Evolutionary conservation across 176 grass and related monocot genomes (phyloP).

Genomic region (Carex kokanica): DNA sequence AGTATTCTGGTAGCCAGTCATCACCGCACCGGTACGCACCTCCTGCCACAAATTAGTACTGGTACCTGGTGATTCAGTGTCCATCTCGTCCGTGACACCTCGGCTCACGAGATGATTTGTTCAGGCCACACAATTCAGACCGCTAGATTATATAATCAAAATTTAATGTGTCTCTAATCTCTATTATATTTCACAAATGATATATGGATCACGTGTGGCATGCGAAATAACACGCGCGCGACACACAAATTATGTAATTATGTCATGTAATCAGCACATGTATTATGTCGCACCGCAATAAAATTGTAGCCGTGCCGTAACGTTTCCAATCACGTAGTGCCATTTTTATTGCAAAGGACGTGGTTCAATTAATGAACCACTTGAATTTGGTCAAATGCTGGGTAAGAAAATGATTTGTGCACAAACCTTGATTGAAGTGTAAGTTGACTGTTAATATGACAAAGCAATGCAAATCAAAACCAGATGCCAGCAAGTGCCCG

Average conservation of each 20-base stretch:
- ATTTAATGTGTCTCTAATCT: too few relatives aligned
- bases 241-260: too few relatives aligned
- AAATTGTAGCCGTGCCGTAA: too few relatives aligned
- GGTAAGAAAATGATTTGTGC: neutral
- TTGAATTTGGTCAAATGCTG: neutral
- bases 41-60: neutral
- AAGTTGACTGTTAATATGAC: neutral
- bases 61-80: neutral
- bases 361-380: neutral
- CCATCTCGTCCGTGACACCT: neutral
- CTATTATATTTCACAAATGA: too few relatives aligned
- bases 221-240: too few relatives aligned
- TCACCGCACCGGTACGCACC: neutral
- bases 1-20: neutral
- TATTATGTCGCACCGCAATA: too few relatives aligned
- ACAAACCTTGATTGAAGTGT: constrained; percentile 7
- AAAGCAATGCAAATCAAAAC: neutral
- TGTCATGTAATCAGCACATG: too few relatives aligned
- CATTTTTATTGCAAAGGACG: neutral
- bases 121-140: too few relatives aligned
- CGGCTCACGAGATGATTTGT: too few relatives aligned
- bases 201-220: too few relatives aligned
- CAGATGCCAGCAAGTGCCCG: neutral
- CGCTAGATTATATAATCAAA: too few relatives aligned
- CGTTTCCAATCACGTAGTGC: too few relatives aligned